phyloP scores from a whole-genome alignment of 257 asterid genomes.

The Agastache rugosa region DNA sequence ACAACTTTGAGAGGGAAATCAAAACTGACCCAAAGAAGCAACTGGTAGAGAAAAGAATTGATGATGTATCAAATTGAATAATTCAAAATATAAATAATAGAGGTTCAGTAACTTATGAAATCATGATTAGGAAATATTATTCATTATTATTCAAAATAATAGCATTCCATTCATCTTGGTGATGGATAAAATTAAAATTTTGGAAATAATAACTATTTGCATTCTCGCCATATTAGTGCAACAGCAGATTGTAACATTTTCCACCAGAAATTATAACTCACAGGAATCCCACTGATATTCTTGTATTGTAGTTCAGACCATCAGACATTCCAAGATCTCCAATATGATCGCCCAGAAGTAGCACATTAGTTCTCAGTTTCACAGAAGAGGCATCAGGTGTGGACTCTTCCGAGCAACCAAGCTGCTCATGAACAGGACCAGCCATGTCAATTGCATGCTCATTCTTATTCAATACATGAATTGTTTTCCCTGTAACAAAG shows the following conservation, averaged over 20 bases:
- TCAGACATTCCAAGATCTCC: slow-evolving; percentile 98
- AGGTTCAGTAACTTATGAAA: neutral
- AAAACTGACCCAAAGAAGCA: slow-evolving; percentile 21
- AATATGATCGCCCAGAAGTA: slow-evolving; percentile 91
- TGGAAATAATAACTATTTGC: slow-evolving; percentile 6
- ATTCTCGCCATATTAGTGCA: slow-evolving; percentile 14
- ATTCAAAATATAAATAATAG: slow-evolving; percentile 21
- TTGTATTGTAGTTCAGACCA: slow-evolving; percentile 76
- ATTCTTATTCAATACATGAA: slow-evolving; percentile 89
- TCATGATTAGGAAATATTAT: neutral
- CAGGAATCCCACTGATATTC: slow-evolving; percentile 92
- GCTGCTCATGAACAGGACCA: slow-evolving; percentile 68
- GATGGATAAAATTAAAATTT: slow-evolving; percentile 5
- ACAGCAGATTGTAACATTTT: slow-evolving; percentile 13
- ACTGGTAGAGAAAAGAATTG: slow-evolving; percentile 17
- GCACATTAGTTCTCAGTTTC: slow-evolving; percentile 80
- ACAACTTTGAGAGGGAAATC: slow-evolving; percentile 1
- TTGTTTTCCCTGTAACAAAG: slow-evolving; percentile 75
- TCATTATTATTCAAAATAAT: slow-evolving; percentile 13
- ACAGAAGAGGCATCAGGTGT: slow-evolving; percentile 56
- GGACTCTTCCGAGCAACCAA: slow-evolving; percentile 55
- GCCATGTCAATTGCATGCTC: slow-evolving; percentile 98
- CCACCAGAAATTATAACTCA: slow-evolving; percentile 50
- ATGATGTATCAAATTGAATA: slow-evolving; percentile 3
- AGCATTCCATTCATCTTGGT: neutral